Evolutionary conservation across 1,284 basidiomycete genomes (phyloP).

Genomic region (Trichosporon sp.): DNA sequence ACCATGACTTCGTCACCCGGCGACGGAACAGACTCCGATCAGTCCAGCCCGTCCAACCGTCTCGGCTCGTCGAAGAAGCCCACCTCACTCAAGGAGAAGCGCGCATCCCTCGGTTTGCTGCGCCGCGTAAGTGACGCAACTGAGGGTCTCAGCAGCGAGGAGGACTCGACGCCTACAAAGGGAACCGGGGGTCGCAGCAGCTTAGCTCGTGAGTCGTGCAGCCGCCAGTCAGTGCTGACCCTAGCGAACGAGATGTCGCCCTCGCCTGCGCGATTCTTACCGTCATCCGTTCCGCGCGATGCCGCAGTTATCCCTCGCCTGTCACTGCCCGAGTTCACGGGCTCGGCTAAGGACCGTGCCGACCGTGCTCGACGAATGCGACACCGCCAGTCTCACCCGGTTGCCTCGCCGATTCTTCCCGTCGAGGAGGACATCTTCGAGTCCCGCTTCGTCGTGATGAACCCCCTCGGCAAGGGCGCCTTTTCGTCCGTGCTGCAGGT

Average conservation of each 20-base stretch:
- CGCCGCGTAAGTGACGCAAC: slow-evolving; percentile 32
- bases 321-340: slow-evolving; percentile 45
- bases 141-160: slow-evolving; percentile 41
- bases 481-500: slow-evolving; percentile 95
- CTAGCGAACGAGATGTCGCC: slow-evolving; percentile 7
- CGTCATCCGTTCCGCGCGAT: neutral
- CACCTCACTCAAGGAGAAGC: slow-evolving; percentile 11
- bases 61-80: slow-evolving; percentile 20
- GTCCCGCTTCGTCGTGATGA: slow-evolving; percentile 64
- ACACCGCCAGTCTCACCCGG: slow-evolving; percentile 48
- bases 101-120: slow-evolving; percentile 29
- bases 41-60: slow-evolving; percentile 38
- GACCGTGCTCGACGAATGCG: slow-evolving; percentile 33
- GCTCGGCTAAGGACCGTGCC: slow-evolving; percentile 28
- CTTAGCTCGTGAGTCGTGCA: slow-evolving; percentile 9
- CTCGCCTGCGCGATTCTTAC: slow-evolving; percentile 8
- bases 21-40: slow-evolving; percentile 46
- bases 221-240: neutral
- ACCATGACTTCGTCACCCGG: slow-evolving; percentile 38
- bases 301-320: slow-evolving; percentile 34
- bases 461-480: slow-evolving; percentile 83
- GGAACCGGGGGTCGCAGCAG: slow-evolving; percentile 23
- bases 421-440: slow-evolving; percentile 49
- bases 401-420: slow-evolving; percentile 21
- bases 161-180: slow-evolving; percentile 49